Percentiles rank a stretch among this genome's conserved stretches.
phyloP scores from a whole-genome alignment of 139 green algal genomes.

The Chlorokybus atmophyticus region DNA sequence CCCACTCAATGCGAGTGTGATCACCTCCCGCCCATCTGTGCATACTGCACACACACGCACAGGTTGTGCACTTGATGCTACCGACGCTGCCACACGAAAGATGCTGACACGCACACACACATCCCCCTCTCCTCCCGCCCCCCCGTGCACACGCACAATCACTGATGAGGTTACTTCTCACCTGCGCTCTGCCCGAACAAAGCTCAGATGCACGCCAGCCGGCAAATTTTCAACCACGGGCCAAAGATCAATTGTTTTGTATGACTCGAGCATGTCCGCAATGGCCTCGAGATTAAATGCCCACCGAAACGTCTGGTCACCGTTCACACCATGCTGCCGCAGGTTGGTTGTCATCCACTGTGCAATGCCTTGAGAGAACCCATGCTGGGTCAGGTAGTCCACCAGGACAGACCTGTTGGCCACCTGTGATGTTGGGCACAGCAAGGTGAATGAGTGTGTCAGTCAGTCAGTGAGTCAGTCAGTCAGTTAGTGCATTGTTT shows the following conservation, averaged over 20 bases:
- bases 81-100: no score
- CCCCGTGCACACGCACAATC: no score
- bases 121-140: slow-evolving; percentile 3
- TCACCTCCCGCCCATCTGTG: no score
- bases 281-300: slow-evolving; percentile 78
- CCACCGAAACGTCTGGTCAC: slow-evolving; percentile 43
- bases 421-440: no score
- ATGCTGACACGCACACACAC: no score
- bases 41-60: no score
- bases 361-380: slow-evolving; percentile 27
- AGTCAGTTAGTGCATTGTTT: no score
- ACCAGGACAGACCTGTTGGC: slow-evolving; percentile 39
- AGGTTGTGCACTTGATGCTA: no score
- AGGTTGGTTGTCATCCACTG: slow-evolving; percentile 66
- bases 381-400: slow-evolving; percentile 18
- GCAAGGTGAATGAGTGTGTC: no score
- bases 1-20: no score
- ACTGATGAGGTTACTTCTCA: no score
- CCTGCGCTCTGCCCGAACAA: slow-evolving; percentile 15
- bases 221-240: slow-evolving; percentile 18
- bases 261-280: slow-evolving; percentile 69
- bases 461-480: no score
- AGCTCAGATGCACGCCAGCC: slow-evolving; percentile 19
- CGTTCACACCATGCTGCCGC: slow-evolving; percentile 16
- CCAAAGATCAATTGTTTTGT: slow-evolving; percentile 61